phyloP scores from a whole-genome alignment of 257 asterid genomes.

The Eustoma russellianum region DNA sequence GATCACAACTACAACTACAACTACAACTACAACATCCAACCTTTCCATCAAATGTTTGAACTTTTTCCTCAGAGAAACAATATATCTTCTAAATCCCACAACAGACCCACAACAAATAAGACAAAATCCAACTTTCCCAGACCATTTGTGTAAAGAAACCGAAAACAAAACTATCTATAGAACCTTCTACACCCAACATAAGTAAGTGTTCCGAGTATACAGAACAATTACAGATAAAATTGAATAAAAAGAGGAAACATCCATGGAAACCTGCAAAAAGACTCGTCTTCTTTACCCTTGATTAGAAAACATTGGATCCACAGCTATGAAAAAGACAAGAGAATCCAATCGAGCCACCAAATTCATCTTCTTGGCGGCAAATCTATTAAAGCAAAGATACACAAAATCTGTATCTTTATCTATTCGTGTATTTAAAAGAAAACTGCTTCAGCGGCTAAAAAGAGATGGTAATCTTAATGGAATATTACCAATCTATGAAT shows the following conservation, averaged over 20 bases:
- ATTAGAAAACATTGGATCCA: too few species aligned
- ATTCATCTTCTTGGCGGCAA: slow-evolving; percentile 18
- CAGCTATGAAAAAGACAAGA: slow-evolving; percentile 14
- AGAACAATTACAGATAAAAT: neutral
- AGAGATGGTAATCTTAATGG: neutral
- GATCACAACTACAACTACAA: slow-evolving; percentile 30
- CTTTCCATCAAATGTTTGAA: slow-evolving; percentile 19
- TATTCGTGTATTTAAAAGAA: slow-evolving; percentile 5
- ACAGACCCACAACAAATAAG: slow-evolving; percentile 17
- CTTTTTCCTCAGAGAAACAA: slow-evolving; percentile 19
- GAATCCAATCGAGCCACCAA: slow-evolving; percentile 33
- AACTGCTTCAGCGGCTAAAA: neutral
- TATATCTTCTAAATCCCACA: slow-evolving; percentile 8
- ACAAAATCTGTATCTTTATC: slow-evolving; percentile 13
- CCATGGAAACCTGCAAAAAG: slow-evolving; percentile 1
- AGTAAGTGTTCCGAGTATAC: slow-evolving; percentile 10
- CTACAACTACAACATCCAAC: slow-evolving; percentile 22
- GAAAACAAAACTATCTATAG: slow-evolving; percentile 4
- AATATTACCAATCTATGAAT: slow-evolving; percentile 88
- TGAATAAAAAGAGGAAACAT: slow-evolving; percentile 5
- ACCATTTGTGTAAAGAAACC: slow-evolving; percentile 4
- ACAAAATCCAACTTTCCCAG: slow-evolving; percentile 8
- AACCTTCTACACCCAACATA: slow-evolving; percentile 8
- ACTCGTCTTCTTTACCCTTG: slow-evolving; percentile 6
- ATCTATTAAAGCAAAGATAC: slow-evolving; percentile 5